Evolutionary conservation across 1,284 basidiomycete genomes (phyloP).

Genomic region (Ganoderma sp.): DNA sequence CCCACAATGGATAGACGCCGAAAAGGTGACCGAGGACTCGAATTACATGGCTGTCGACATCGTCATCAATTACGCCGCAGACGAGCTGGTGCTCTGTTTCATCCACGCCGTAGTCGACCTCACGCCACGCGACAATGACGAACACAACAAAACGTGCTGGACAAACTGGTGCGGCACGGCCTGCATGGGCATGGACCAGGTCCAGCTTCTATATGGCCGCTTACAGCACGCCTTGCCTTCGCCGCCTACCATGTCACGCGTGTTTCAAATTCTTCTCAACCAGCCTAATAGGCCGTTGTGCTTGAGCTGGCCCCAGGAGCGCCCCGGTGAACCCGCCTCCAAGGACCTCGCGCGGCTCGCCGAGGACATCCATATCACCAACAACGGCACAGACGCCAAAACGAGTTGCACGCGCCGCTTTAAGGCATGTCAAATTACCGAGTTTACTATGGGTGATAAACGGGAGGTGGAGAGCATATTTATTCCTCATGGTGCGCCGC

Average conservation of each 20-base stretch:
- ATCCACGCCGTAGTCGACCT: constrained; percentile 88
- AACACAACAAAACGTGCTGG: constrained; percentile 79
- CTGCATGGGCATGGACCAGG: constrained; percentile 58
- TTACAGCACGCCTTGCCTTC: constrained; percentile 60
- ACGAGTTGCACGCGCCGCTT: constrained; percentile 95
- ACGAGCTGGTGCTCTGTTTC: constrained; percentile 92
- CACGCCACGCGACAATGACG: constrained; percentile 84
- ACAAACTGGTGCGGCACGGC: constrained; percentile 94
- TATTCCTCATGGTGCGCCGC: constrained; percentile 85
- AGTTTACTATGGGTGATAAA: constrained; percentile 61
- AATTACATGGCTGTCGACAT: constrained; percentile 91
- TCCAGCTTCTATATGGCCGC: constrained; percentile 62
- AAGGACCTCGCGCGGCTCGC: constrained; percentile 85
- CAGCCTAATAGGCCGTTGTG: constrained; percentile 64
- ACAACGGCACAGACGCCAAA: constrained; percentile 71
- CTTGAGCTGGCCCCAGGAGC: constrained; percentile 89
- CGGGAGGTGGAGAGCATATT: constrained; percentile 87
- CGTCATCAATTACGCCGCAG: constrained; percentile 93
- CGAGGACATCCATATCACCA: constrained; percentile 75
- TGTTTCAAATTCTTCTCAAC: constrained; percentile 82
- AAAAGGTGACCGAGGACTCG: constrained; percentile 73
- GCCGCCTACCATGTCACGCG: constrained; percentile 57
- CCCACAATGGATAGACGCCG: constrained; percentile 64
- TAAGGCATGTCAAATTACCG: constrained; percentile 79
- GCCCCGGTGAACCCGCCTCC: constrained; percentile 64